Evolutionary conservation across 108 stramenopile species (phyloP).

Genomic region (Epipyxis sp.): DNA sequence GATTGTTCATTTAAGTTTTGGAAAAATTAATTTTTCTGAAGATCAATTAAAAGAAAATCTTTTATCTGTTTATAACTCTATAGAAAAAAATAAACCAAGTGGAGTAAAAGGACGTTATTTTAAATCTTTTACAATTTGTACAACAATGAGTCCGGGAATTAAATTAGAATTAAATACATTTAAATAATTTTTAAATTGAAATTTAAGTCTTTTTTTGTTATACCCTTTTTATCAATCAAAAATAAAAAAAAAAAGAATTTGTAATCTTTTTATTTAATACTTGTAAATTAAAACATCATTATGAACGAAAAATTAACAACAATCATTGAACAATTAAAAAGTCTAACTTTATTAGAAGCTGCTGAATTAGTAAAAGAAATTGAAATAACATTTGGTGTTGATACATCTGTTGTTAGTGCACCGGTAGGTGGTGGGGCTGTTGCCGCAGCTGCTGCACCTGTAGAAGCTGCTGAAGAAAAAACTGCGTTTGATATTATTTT

Average conservation of each 20-base stretch:
- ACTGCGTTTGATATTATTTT: not conserved
- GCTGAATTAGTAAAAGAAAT: conserved; percentile 10
- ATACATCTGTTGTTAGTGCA: not conserved
- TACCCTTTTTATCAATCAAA: not conserved
- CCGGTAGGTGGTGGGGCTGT: not conserved
- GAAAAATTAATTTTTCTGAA: conserved; percentile 61
- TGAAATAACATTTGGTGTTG: conserved; percentile 28
- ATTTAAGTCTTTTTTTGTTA: not conserved
- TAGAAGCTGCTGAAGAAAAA: not conserved
- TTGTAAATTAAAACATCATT: not conserved
- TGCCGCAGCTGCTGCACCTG: not conserved
- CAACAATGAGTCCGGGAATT: conserved; percentile 9
- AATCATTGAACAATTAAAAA: conserved; percentile 22
- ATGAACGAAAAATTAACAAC: conserved; percentile 9
- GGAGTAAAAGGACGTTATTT: conserved; percentile 60
- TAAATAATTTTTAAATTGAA: not conserved
- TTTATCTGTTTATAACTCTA: conserved; percentile 41
- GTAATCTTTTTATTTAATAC: no score
- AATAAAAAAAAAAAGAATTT: not conserved
- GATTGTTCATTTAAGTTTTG: conserved; percentile 77
- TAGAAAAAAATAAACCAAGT: conserved; percentile 48
- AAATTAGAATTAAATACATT: not conserved
- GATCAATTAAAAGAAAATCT: conserved; percentile 56
- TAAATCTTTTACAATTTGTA: conserved; percentile 32
- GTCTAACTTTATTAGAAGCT: conserved; percentile 4